A percentile compares a stretch with the other conserved stretches of the same genome.
phyloP scores from a whole-genome alignment of 176 grass and related monocot species.

The Thalia dealbata region DNA sequence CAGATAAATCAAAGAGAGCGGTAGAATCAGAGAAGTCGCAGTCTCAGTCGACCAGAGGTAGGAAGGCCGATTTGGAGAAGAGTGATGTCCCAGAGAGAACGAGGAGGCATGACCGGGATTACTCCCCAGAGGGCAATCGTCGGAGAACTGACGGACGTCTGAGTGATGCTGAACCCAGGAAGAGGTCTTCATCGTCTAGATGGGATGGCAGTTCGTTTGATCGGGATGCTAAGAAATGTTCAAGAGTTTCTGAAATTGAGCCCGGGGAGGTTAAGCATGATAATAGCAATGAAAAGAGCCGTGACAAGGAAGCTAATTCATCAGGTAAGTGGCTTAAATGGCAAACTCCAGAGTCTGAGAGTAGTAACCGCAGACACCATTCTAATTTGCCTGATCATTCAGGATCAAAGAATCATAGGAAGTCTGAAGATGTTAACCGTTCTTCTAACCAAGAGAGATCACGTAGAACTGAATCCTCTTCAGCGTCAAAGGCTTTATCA shows the following conservation, averaged over 20 bases:
- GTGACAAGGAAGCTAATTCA: slow-evolving; percentile 27
- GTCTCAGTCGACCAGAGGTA: slow-evolving; percentile 18
- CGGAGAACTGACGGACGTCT: slow-evolving; percentile 20
- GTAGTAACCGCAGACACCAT: slow-evolving; percentile 40
- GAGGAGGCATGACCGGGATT: slow-evolving; percentile 22
- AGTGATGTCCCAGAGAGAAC: slow-evolving; percentile 18
- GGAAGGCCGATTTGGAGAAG: slow-evolving; percentile 36
- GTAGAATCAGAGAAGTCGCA: slow-evolving; percentile 14
- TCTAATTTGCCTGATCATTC: slow-evolving; percentile 32
- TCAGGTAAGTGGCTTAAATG: slow-evolving; percentile 17
- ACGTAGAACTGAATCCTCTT: slow-evolving; percentile 20
- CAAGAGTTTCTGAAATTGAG: slow-evolving; percentile 44
- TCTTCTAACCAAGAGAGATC: slow-evolving; percentile 21
- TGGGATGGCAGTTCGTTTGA: not conserved
- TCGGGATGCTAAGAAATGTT: slow-evolving; percentile 32
- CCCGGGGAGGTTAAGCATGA: slow-evolving; percentile 74
- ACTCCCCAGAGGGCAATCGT: slow-evolving; percentile 1
- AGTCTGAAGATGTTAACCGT: slow-evolving; percentile 35
- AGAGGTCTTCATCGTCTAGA: slow-evolving; percentile 27
- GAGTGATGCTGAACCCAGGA: slow-evolving; percentile 21
- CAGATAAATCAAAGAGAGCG: slow-evolving; percentile 27
- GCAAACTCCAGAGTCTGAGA: slow-evolving; percentile 32
- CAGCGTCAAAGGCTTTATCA: slow-evolving; percentile 28
- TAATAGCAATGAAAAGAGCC: slow-evolving; percentile 38
- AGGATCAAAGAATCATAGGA: slow-evolving; percentile 41